Evolutionary conservation across 1,139 yeast species (phyloP).

Genomic region (Wickerhamomyces sp.): DNA sequence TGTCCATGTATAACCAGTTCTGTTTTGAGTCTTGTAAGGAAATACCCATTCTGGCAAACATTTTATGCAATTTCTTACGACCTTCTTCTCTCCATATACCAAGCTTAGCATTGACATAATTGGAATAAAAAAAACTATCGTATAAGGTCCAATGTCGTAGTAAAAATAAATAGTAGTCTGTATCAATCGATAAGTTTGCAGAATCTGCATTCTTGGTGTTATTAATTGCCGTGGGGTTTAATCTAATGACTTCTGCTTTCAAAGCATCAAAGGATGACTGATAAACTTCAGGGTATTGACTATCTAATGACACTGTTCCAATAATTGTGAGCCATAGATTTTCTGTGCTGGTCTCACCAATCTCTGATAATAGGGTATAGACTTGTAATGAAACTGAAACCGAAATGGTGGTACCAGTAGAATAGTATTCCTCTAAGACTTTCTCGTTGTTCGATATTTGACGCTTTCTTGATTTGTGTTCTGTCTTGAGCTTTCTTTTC

Average conservation of each 20-base stretch:
- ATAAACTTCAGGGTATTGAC: constrained; percentile 72
- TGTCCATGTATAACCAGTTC: constrained; percentile 89
- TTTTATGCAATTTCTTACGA: constrained; percentile 73
- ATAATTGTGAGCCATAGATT: constrained; percentile 83
- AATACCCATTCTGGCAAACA: constrained; percentile 96
- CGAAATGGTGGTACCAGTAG: constrained; percentile 74
- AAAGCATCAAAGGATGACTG: constrained; percentile 66
- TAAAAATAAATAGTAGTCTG: constrained; percentile 81
- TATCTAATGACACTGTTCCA: constrained; percentile 81
- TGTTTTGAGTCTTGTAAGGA: constrained; percentile 85
- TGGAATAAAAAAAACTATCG: constrained; percentile 85
- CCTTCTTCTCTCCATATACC: constrained; percentile 93
- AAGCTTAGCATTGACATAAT: constrained; percentile 82
- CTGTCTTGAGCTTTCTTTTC: constrained; percentile 32
- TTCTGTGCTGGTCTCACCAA: constrained; percentile 72
- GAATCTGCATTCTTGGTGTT: constrained; percentile 58
- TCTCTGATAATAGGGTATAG: constrained; percentile 71
- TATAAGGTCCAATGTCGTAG: constrained; percentile 92
- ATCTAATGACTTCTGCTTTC: constrained; percentile 78
- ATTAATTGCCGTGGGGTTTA: constrained; percentile 36
- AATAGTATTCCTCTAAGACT: constrained; percentile 62
- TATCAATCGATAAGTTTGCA: constrained; percentile 59
- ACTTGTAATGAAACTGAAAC: constrained; percentile 76
- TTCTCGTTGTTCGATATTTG: constrained; percentile 44
- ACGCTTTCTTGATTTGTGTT: constrained; percentile 30